A percentile compares a stretch with the other conserved stretches of the same genome.
phyloP scores from a whole-genome alignment of 768 basidiomycete species.

The Auricularia auricula-judae region DNA sequence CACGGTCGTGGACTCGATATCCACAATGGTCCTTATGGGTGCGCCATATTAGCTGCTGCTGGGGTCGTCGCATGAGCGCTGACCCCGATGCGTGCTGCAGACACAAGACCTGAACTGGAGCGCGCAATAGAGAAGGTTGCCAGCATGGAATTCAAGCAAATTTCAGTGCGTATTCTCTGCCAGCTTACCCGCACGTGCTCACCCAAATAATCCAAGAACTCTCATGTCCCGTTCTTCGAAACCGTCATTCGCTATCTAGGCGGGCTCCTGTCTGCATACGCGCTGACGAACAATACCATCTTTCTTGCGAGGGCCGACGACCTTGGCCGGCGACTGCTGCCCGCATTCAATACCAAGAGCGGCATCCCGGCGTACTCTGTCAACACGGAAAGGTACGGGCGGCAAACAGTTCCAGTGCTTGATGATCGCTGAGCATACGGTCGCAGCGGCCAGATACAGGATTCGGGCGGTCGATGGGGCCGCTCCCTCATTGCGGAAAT shows the following conservation, averaged over 20 bases:
- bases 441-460: slow-evolving; percentile 26
- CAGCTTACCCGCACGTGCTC: background rate
- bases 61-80: background rate
- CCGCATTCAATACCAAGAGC: slow-evolving; percentile 55
- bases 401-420: slow-evolving; percentile 22
- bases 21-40: slow-evolving; percentile 78
- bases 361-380: slow-evolving; percentile 66
- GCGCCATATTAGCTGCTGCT: slow-evolving; percentile 19
- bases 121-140: slow-evolving; percentile 47
- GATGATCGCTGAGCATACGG: slow-evolving; percentile 19
- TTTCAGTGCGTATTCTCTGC: background rate
- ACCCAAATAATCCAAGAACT: slow-evolving; percentile 8
- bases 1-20: slow-evolving; percentile 70
- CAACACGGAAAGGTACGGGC: slow-evolving; percentile 46
- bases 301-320: slow-evolving; percentile 66
- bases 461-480: background rate
- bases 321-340: slow-evolving; percentile 59
- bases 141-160: slow-evolving; percentile 36
- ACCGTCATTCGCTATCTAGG: slow-evolving; percentile 87
- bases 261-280: slow-evolving; percentile 74
- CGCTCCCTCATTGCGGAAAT: slow-evolving; percentile 48
- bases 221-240: slow-evolving; percentile 57
- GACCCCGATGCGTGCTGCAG: background rate
- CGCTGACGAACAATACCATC: slow-evolving; percentile 52
- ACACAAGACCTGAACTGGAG: slow-evolving; percentile 40